Conservation (phyloP, 192 early-diverging fungal genomes). For the Backusella circina region DNA sequence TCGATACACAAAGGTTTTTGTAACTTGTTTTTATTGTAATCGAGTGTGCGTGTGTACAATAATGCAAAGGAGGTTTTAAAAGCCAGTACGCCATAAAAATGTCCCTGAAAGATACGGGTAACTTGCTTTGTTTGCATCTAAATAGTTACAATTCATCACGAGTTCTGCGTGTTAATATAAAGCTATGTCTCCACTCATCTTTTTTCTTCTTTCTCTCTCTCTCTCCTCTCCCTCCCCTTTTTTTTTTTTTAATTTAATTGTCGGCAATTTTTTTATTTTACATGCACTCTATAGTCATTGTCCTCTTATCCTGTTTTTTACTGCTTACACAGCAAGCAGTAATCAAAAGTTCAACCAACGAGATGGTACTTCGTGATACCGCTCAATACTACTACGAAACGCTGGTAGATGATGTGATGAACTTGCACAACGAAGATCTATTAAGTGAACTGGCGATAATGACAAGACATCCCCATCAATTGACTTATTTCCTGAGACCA, state of each 20-base stretch:
- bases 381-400: slow-evolving; percentile 1
- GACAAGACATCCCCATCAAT: background rate
- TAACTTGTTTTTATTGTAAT: background rate
- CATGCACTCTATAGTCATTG: background rate
- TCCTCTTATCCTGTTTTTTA: background rate
- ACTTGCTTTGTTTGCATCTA: background rate
- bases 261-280: background rate
- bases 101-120: background rate
- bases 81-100: background rate
- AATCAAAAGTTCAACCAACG: background rate
- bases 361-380: background rate
- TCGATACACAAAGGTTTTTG: too few relatives aligned
- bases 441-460: background rate
- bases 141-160: background rate
- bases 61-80: background rate
- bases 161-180: background rate
- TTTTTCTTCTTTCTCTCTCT: background rate
- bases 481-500: background rate
- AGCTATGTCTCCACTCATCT: background rate
- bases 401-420: background rate
- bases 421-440: slow-evolving; percentile 1
- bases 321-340: background rate
- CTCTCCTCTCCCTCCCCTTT: background rate
- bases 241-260: background rate
- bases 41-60: background rate